Conservation (phyloP, 345 rosid species). For the Mangifera indica region DNA sequence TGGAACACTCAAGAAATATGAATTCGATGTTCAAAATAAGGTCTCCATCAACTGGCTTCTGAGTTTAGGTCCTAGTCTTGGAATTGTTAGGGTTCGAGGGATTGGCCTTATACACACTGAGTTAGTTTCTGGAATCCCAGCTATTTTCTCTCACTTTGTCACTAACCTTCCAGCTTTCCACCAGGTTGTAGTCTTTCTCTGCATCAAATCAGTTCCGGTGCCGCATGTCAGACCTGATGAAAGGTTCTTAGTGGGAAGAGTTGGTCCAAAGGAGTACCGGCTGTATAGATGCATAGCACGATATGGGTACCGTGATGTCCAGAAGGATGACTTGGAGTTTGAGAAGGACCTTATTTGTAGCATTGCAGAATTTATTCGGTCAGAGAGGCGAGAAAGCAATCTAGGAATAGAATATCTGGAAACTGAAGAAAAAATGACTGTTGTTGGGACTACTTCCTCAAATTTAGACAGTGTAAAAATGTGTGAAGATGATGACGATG, state of each 20-base stretch:
- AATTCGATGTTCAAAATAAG: conserved; percentile 89
- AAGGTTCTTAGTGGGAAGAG: conserved; percentile 81
- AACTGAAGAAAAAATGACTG: conserved; percentile 61
- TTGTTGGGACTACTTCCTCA: conserved; percentile 70
- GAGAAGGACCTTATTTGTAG: conserved; percentile 86
- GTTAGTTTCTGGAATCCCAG: conserved; percentile 92
- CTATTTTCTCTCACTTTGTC: conserved; percentile 94
- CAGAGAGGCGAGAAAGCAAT: conserved; percentile 43
- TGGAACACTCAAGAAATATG: conserved; percentile 80
- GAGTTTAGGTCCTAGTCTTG: conserved; percentile 71
- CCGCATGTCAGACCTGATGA: conserved; percentile 91
- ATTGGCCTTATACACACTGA: conserved; percentile 92
- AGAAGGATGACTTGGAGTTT: conserved; percentile 81
- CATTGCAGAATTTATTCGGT: conserved; percentile 72
- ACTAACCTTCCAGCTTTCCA: conserved; percentile 99
- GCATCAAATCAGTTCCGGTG: conserved; percentile 90
- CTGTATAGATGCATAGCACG: conserved; percentile 90
- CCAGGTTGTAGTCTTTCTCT: conserved; percentile 88
- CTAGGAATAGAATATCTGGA: conserved; percentile 22
- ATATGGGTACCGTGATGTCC: conserved; percentile 86
- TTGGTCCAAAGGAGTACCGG: conserved; percentile 83
- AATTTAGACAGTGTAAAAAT: conserved; percentile 51
- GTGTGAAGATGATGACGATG: conserved; percentile 38
- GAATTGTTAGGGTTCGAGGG: conserved; percentile 83
- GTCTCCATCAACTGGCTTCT: conserved; percentile 92